phyloP scores from a whole-genome alignment of 352 stramenopile genomes.

The Globisporangium recalcitrans region DNA sequence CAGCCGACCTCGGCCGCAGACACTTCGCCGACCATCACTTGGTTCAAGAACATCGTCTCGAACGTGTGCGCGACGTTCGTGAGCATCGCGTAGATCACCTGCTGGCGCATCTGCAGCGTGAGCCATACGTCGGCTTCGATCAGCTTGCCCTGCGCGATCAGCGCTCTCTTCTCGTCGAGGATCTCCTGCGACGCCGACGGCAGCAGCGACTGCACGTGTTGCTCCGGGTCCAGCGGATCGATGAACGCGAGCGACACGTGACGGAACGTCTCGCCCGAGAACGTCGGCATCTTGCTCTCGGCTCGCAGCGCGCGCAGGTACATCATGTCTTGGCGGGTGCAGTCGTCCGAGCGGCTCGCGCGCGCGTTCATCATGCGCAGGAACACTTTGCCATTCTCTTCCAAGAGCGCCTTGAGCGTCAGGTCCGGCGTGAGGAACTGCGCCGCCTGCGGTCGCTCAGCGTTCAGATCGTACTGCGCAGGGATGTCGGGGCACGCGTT shows the following conservation, averaged over 20 bases:
- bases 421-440: slow-evolving; percentile 74
- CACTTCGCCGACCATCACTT: slow-evolving; percentile 65
- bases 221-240: slow-evolving; percentile 60
- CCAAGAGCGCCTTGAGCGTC: slow-evolving; percentile 62
- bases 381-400: slow-evolving; percentile 77
- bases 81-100: slow-evolving; percentile 75
- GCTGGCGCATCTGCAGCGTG: slow-evolving; percentile 81
- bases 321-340: slow-evolving; percentile 65
- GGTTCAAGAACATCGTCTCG: slow-evolving; percentile 74
- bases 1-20: slow-evolving; percentile 59
- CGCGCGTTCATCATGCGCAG: slow-evolving; percentile 73
- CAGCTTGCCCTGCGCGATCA: slow-evolving; percentile 67
- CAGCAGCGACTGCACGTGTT: slow-evolving; percentile 73
- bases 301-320: slow-evolving; percentile 61
- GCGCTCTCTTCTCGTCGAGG: slow-evolving; percentile 52
- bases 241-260: slow-evolving; percentile 76
- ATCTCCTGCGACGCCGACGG: slow-evolving; percentile 51
- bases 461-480: slow-evolving; percentile 44
- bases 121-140: slow-evolving; percentile 84
- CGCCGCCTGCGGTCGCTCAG: slow-evolving; percentile 40
- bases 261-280: slow-evolving; percentile 79
- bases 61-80: slow-evolving; percentile 81
- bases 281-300: slow-evolving; percentile 72
- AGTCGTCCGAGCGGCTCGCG: slow-evolving; percentile 61
- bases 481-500: slow-evolving; percentile 80